Base-by-base conservation (phyloP, 2,329 filamentous ascomycete genomes). In the Cercospora nicotianae region DNA sequence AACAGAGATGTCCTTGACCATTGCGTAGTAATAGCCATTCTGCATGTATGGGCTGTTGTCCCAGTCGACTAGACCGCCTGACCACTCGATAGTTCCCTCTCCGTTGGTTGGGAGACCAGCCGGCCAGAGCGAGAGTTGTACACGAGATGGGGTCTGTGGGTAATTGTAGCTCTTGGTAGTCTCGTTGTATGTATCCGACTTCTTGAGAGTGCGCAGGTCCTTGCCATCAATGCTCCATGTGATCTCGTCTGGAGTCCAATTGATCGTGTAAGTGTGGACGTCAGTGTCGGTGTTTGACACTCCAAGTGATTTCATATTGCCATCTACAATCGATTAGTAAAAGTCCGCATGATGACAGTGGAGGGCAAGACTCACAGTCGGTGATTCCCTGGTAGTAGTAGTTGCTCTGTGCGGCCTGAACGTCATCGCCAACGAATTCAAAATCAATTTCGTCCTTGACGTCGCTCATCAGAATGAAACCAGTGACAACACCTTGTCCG, bases 361-460 rank as follows among this genome's bases (percentile, higher is more conserved):
- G 51, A 48, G 23, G 28, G 16, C 12, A 26, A n/a, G 31, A 83
- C 92, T 84, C 84, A 96, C 93, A 98, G 79, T 94, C 86, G 45
- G 92, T 90, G 71, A 97, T 90, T 77, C 95, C 95, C 82, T 97
- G 94, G 83, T 91, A 97, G 82, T 97, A 99, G 84, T 89, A 99
- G 83, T 99, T 99, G 78, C 93, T 95, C 83, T 99, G 94, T 18
- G 91, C 92, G 70, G 86, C 87, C 58, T 84, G 77, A 70, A 96
- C 84, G 76, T 97, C 92, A 55, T 87, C 87, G 72, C 95, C 95
- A 64, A 99, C 87, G 79, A 91, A 98, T 80, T 99, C 95, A 79
- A 93, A 98, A 82, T 99, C 95, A 76, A 99, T 97, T 81, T 99
- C 95, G 77, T 99, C 95, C 85, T 97, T 96, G 77, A 96, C 91